Percentiles rank a stretch among this genome's conserved stretches.
Conservation (phyloP, 306 rosid species). For the Hylodesmum podocarpum region DNA sequence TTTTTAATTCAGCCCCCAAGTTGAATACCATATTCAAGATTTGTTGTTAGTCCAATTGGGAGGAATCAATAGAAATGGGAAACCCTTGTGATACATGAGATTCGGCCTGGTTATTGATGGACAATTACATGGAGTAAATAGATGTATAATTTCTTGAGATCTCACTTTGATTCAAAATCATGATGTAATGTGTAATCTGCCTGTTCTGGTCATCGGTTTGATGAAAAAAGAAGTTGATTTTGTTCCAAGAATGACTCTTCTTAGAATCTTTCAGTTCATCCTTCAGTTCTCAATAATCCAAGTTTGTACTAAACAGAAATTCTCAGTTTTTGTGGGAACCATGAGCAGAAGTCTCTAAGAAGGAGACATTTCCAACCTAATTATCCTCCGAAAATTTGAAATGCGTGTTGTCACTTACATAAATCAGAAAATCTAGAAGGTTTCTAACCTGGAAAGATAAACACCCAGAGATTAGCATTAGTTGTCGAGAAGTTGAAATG, state of each 20-base stretch:
- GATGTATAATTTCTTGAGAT: neutral
- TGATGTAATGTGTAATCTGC: neutral
- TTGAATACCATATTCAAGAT: neutral
- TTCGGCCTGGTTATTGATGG: neutral
- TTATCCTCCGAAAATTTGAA: neutral
- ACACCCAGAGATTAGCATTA: neutral
- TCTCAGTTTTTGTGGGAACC: neutral
- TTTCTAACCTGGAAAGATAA: neutral
- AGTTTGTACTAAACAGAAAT: neutral
- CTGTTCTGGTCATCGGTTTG: neutral
- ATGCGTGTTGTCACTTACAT: neutral
- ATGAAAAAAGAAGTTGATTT: neutral
- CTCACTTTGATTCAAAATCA: neutral
- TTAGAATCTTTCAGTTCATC: neutral
- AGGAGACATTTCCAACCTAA: neutral
- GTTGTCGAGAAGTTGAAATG: neutral
- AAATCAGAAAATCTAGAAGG: neutral
- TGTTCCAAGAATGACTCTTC: neutral
- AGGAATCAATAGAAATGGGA: neutral
- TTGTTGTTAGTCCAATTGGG: neutral
- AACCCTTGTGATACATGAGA: neutral
- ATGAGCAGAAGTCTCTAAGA: neutral
- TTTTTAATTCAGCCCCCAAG: neutral
- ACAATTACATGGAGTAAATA: neutral
- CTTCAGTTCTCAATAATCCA: neutral